Percentiles rank a stretch among this genome's conserved stretches.
Conservation (phyloP, 257 asterid species). For the Cruciata laevipes region DNA sequence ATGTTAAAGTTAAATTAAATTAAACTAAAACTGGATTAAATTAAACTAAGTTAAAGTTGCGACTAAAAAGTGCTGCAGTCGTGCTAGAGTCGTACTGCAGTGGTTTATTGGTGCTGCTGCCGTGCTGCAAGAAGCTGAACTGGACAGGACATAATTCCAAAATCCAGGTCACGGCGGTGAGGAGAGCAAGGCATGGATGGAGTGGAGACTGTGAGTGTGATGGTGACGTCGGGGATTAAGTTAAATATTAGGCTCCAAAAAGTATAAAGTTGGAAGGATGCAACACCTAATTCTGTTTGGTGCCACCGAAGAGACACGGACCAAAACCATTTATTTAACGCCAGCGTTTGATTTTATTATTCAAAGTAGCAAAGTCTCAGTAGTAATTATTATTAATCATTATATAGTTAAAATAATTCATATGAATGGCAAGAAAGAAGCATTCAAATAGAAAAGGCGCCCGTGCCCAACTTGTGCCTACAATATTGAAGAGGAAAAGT, state of each 20-base stretch:
- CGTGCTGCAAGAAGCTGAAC: too few relatives aligned
- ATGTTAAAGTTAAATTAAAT: too few relatives aligned
- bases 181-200: not conserved
- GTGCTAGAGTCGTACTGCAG: too few relatives aligned
- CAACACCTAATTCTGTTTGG: not conserved
- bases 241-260: constrained; percentile 15
- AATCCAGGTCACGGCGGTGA: too few relatives aligned
- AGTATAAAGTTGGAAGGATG: constrained; percentile 54
- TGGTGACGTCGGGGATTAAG: constrained; percentile 13
- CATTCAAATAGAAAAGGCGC: not conserved
- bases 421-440: not conserved
- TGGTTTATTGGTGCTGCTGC: too few relatives aligned
- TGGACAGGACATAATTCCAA: too few relatives aligned
- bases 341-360: too few relatives aligned
- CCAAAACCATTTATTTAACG: not conserved
- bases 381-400: too few relatives aligned
- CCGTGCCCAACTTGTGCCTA: not conserved
- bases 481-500: constrained; percentile 13
- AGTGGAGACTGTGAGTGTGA: not conserved
- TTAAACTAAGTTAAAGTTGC: too few relatives aligned
- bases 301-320: not conserved
- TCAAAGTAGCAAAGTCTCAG: too few relatives aligned
- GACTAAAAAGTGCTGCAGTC: too few relatives aligned
- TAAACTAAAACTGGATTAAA: too few relatives aligned
- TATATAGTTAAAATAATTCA: not conserved